Evolutionary conservation across 2,329 filamentous ascomycete species (phyloP), one percentile per base, ranked within the genome.

Genomic region (Parasarocladium wereldwijsianum): DNA sequence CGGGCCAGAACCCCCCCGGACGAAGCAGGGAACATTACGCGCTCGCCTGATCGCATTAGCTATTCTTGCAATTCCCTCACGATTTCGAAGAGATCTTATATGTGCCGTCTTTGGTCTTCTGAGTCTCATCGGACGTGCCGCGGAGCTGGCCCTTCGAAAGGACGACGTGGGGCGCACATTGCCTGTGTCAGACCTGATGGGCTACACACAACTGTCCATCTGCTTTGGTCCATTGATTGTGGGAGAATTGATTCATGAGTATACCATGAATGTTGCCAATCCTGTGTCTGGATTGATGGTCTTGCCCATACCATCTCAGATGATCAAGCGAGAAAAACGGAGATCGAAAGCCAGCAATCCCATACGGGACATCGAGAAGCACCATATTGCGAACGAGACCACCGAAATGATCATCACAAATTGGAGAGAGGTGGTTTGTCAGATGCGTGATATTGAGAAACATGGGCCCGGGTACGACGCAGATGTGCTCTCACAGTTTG

Each of bases 31-130:
- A 20, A 69, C 64, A 37, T 50, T 74, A 10, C 62, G 67, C n/a
- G 71, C 72, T 6, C 60, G 70, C n/a, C 57, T 80, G 4, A 74
- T 79, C 36, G 73, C 74, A 2, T 51, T 79, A 19, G 71, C 71
- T 6, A 60, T 80, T 24, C 60, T 60, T 2, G 67, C 67, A 1
- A 51, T 76, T n/a, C 55, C 58, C 32, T 76, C 71, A 1, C 62
- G 62, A 31, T 70, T 68, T 35, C 63, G 70, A 24, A 58, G 73
- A 15, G 70, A 77, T 26, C 52, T 80, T 4, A 72, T 80, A 24
- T 77, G 69, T 36, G 68, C 71, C 5, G 71, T 80, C 0, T 74
- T 80, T 43, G 76, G 74, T 1, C 54, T 80, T 9, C 53, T 79
- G 8, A 70, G 64, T 31, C 54, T 76, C 21, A 61, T 80, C 32